Evolutionary conservation across 306 rosid species (phyloP).

Genomic region (Pterocarpus santalinus): DNA sequence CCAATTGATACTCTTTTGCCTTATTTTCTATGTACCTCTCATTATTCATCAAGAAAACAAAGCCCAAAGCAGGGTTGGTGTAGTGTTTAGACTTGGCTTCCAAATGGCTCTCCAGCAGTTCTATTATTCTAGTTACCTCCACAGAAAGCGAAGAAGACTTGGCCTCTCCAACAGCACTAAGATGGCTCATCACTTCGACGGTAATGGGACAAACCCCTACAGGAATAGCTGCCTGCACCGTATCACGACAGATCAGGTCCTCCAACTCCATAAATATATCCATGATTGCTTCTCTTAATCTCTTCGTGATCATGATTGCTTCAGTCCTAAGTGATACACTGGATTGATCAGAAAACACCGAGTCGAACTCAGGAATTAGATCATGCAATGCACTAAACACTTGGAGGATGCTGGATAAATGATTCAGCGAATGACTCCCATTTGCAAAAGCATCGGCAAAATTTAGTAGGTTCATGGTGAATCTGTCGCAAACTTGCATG

Average conservation of each 20-base stretch:
- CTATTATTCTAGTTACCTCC: not conserved
- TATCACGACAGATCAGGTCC: conserved; percentile 57
- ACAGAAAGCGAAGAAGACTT: not conserved
- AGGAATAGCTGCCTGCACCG: not conserved
- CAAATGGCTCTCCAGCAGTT: not conserved
- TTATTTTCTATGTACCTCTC: conserved; percentile 55
- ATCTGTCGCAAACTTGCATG: conserved; percentile 76
- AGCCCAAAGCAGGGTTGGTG: not conserved
- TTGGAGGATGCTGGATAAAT: conserved; percentile 54
- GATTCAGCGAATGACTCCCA: conserved; percentile 64
- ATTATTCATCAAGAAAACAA: conserved; percentile 12
- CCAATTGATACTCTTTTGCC: conserved; percentile 27
- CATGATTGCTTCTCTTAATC: not conserved
- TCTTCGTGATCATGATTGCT: not conserved
- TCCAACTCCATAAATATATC: conserved; percentile 5
- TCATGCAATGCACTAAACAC: conserved; percentile 75
- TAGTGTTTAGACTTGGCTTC: not conserved
- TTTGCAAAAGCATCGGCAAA: conserved; percentile 67
- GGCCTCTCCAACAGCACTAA: not conserved
- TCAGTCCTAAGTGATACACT: not conserved
- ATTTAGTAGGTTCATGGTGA: conserved; percentile 68
- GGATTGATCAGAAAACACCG: conserved; percentile 61
- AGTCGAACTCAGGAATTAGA: conserved; percentile 65
- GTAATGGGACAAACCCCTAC: not conserved
- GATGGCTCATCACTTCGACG: not conserved